Evolutionary conservation across 2,329 filamentous ascomycete species (phyloP), one percentile per base, ranked within the genome.

Genomic region (Sarocladium brachiariae): DNA sequence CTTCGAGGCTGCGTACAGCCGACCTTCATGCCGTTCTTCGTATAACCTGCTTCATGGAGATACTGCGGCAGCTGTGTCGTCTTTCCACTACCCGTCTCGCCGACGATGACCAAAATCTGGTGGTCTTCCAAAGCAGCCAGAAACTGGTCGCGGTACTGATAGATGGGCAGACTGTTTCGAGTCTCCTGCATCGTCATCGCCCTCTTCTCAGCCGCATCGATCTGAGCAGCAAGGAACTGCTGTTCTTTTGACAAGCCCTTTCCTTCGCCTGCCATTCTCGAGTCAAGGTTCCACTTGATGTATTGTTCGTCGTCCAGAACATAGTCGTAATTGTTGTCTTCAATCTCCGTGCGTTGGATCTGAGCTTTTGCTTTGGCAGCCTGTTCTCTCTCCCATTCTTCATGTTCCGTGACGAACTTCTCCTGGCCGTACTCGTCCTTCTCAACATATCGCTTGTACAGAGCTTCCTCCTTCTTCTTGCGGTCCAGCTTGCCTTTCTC

Each of bases 61-160:
- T 95, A 99, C 61, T 97, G 93, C 0, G 92, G 89, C 14, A 97
- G 72, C 64, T 99, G 93, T 0, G 93, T 99, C 0, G 92, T 96
- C 69, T 99, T 99, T 59, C 93, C 93, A 58, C 84, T 90, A 50
- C 93, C 93, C 0, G 93, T 99, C 66, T 97, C 91, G 62, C 89
- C 93, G 2, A 96, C 90, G 50, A 99, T 85, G 52, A 99, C 89
- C 10, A 99, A 69, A 13, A 95, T 82, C 61, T 96, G 93, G 57
- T 91, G 85, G 49, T 95, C 75, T 30, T 83, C 80, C n/a, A 97
- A 74, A 0, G 93, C 93, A n/a, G 84, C 80, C 19, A 99, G 75
- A 51, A 99, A 87, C 56, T 92, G 77, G 35, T 96, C 86, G 21
- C 90, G 80, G 60, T 92, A 97, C 39, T 84, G 77, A 66, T 92